Conservation (phyloP, 768 basidiomycete species). For the Tricholoma hemisulphureum region DNA sequence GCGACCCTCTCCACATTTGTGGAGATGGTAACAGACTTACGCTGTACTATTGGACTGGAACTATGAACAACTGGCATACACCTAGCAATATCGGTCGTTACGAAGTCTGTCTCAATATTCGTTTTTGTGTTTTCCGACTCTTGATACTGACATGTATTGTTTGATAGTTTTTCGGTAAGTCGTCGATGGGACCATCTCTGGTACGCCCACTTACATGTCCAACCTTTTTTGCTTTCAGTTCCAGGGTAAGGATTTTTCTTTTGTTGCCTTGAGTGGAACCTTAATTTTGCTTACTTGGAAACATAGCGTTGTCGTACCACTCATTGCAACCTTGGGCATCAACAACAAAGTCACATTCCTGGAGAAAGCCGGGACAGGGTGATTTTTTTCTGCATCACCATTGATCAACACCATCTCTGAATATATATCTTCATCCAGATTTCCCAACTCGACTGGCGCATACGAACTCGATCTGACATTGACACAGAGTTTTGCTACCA, state of each 20-base stretch:
- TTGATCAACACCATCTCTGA: constrained; percentile 4
- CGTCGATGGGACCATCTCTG: neutral
- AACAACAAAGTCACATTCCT: constrained; percentile 82
- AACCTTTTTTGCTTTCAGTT: constrained; percentile 27
- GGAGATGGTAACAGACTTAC: constrained; percentile 55
- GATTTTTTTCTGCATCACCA: constrained; percentile 11
- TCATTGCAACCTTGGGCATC: constrained; percentile 73
- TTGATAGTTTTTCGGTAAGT: constrained; percentile 46
- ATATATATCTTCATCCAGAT: constrained; percentile 33
- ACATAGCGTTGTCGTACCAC: constrained; percentile 62
- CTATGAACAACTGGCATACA: constrained; percentile 59
- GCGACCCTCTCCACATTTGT: constrained; percentile 68
- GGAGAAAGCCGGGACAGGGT: constrained; percentile 71
- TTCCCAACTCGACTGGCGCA: constrained; percentile 67
- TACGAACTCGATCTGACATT: constrained; percentile 74
- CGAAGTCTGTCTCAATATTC: constrained; percentile 47
- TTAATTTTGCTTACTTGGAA: constrained; percentile 6
- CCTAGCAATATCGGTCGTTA: constrained; percentile 67
- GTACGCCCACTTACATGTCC: neutral
- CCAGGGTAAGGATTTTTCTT: constrained; percentile 43
- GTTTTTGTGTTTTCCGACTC: neutral
- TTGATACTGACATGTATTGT: constrained; percentile 8
- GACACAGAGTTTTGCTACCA: constrained; percentile 42
- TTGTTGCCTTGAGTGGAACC: neutral
- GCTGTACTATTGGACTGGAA: constrained; percentile 53